A percentile compares a stretch with the other conserved stretches of the same genome.
Evolutionary conservation across 1,284 basidiomycete genomes (phyloP).

Genomic region (Cystobasidiaceae sp.): DNA sequence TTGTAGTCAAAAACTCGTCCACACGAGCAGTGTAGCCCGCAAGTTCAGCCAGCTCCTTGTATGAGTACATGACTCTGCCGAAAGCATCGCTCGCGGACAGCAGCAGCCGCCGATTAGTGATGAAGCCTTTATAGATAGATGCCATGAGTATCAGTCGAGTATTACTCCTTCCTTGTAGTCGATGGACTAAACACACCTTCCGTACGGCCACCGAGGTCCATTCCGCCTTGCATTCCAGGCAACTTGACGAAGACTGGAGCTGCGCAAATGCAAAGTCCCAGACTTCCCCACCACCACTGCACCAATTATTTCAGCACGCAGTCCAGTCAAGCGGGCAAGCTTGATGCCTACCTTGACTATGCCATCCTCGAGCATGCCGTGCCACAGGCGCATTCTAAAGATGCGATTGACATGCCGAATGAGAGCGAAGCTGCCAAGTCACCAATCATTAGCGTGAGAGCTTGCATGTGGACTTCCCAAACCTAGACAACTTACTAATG

Average conservation of each 20-base stretch:
- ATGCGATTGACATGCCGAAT: constrained; percentile 85
- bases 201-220: constrained; percentile 75
- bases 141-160: no score
- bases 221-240: constrained; percentile 50
- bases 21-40: constrained; percentile 94
- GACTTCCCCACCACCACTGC: constrained; percentile 90
- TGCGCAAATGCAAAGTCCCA: constrained; percentile 86
- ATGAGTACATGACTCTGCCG: constrained; percentile 79
- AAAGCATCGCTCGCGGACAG: constrained; percentile 60
- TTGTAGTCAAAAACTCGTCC: constrained; percentile 79
- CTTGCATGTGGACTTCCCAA: background rate
- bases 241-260: constrained; percentile 88
- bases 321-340: no score
- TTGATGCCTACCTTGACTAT: no score
- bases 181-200: constrained; percentile 57
- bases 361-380: constrained; percentile 87
- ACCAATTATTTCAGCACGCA: no score
- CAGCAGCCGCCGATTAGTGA: constrained; percentile 85
- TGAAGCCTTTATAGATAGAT: constrained; percentile 73
- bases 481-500: constrained; percentile 55
- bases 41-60: constrained; percentile 81
- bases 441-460: background rate
- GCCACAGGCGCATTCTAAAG: constrained; percentile 76
- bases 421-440: constrained; percentile 56
- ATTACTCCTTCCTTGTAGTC: no score